phyloP scores from a whole-genome alignment of 2,329 filamentous ascomycete genomes.

The Ceratocystis harringtonii region DNA sequence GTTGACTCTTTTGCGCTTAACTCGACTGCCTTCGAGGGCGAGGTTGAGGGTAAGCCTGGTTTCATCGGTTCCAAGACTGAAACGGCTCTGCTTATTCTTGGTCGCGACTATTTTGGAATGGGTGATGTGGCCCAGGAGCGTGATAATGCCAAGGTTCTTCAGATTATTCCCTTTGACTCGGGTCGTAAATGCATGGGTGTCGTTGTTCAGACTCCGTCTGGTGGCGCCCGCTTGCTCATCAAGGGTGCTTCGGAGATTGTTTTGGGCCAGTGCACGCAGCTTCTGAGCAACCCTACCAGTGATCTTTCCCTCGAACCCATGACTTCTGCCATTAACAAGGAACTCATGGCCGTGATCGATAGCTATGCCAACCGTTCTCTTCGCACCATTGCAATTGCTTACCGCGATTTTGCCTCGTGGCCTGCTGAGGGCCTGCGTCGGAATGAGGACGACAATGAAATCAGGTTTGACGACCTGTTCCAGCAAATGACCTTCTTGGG shows the following conservation, averaged over 20 bases:
- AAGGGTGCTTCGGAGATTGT: slow-evolving; percentile 53
- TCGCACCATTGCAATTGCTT: slow-evolving; percentile 70
- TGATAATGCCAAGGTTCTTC: slow-evolving; percentile 42
- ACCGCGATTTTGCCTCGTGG: slow-evolving; percentile 74
- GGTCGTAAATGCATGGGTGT: slow-evolving; percentile 58
- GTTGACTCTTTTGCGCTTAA: slow-evolving; percentile 47
- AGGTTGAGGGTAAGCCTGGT: slow-evolving; percentile 48
- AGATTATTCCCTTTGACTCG: slow-evolving; percentile 63
- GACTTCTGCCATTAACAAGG: slow-evolving; percentile 38
- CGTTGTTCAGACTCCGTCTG: slow-evolving; percentile 37
- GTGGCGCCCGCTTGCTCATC: slow-evolving; percentile 41
- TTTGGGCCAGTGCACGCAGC: slow-evolving; percentile 39
- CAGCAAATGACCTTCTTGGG: slow-evolving; percentile 52
- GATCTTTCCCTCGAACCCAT: slow-evolving; percentile 31
- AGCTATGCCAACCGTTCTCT: slow-evolving; percentile 67
- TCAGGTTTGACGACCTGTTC: slow-evolving; percentile 53
- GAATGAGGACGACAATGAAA: slow-evolving; percentile 41
- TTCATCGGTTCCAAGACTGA: slow-evolving; percentile 71
- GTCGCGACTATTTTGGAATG: slow-evolving; percentile 51
- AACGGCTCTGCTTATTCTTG: slow-evolving; percentile 56
- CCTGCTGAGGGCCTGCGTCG: slow-evolving; percentile 50
- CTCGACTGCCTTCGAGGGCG: slow-evolving; percentile 63
- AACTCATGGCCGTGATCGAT: slow-evolving; percentile 53
- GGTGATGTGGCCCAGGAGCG: slow-evolving; percentile 49
- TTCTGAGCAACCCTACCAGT: slow-evolving; percentile 34